phyloP scores from a whole-genome alignment of 768 basidiomycete genomes.

The Calocera cornea region DNA sequence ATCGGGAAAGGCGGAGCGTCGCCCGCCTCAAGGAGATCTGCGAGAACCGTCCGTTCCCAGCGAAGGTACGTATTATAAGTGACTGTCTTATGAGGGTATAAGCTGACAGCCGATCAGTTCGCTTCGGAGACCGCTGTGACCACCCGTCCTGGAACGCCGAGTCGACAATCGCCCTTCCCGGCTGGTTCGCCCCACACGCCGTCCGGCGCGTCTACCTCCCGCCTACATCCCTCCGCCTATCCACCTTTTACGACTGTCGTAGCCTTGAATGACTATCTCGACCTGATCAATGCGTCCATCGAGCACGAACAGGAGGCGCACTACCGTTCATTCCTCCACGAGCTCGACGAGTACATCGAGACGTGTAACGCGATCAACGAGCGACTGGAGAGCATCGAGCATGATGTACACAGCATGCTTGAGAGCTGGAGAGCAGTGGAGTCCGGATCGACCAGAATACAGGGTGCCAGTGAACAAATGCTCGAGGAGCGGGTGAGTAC shows the following conservation, averaged over 20 bases:
- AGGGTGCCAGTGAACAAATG: conserved; percentile 80
- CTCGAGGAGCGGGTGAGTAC: conserved; percentile 72
- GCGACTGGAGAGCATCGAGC: conserved; percentile 57
- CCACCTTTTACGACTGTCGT: conserved; percentile 72
- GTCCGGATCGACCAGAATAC: conserved; percentile 78
- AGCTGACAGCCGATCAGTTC: not conserved
- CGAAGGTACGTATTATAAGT: conserved; percentile 41
- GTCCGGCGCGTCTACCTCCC: not conserved
- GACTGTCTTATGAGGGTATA: conserved; percentile 11
- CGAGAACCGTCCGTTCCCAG: conserved; percentile 49
- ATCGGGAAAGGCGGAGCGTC: conserved; percentile 55
- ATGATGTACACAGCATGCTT: conserved; percentile 66
- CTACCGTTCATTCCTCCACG: conserved; percentile 71
- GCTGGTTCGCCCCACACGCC: conserved; percentile 17
- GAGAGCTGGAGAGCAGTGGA: conserved; percentile 79
- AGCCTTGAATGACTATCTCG: conserved; percentile 98
- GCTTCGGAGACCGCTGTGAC: conserved; percentile 17
- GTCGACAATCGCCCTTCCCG: not conserved
- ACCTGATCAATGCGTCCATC: conserved; percentile 75
- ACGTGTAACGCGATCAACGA: conserved; percentile 66
- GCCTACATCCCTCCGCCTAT: conserved; percentile 46
- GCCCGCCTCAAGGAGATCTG: conserved; percentile 45
- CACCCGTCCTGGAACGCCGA: conserved; percentile 18
- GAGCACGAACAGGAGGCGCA: conserved; percentile 89
- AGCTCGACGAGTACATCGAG: conserved; percentile 58